Percentiles rank a stretch among this genome's conserved stretches.
Evolutionary conservation across 108 stramenopile species (phyloP).

Genomic region (Skeletonema grethae): DNA sequence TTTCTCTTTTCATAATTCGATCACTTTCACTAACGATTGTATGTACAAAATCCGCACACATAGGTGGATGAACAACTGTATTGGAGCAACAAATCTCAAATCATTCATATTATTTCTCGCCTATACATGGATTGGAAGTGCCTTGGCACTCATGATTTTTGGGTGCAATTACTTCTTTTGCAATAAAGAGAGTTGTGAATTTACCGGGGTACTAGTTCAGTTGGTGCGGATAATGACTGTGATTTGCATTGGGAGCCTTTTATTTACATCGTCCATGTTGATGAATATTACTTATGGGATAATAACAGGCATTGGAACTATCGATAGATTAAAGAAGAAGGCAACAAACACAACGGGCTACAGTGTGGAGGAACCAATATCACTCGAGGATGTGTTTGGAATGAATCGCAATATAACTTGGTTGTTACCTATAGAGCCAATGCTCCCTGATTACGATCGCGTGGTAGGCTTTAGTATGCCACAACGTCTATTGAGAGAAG

Average conservation of each 20-base stretch:
- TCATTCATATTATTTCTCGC: slow-evolving; percentile 88
- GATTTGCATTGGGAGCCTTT: slow-evolving; percentile 61
- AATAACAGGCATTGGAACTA: slow-evolving; percentile 90
- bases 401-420: slow-evolving; percentile 68
- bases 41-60: background rate
- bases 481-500: slow-evolving; percentile 74
- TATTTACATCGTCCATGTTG: slow-evolving; percentile 82
- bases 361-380: slow-evolving; percentile 69
- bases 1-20: background rate
- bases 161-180: slow-evolving; percentile 84
- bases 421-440: slow-evolving; percentile 75
- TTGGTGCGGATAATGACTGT: slow-evolving; percentile 79
- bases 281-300: slow-evolving; percentile 81
- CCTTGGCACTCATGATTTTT: slow-evolving; percentile 82
- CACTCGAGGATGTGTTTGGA: slow-evolving; percentile 74
- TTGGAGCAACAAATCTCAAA: slow-evolving; percentile 55
- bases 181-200: slow-evolving; percentile 63
- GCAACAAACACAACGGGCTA: slow-evolving; percentile 58
- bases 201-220: slow-evolving; percentile 68
- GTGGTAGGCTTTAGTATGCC: slow-evolving; percentile 80
- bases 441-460: slow-evolving; percentile 81
- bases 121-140: slow-evolving; percentile 85
- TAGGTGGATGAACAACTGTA: slow-evolving; percentile 93
- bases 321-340: slow-evolving; percentile 88
- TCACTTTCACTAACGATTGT: background rate